Evolutionary conservation across 495 filamentous ascomycete genomes (phyloP), one percentile per base, ranked within the genome.

Genomic region (Hyaloscypha hepaticicola): DNA sequence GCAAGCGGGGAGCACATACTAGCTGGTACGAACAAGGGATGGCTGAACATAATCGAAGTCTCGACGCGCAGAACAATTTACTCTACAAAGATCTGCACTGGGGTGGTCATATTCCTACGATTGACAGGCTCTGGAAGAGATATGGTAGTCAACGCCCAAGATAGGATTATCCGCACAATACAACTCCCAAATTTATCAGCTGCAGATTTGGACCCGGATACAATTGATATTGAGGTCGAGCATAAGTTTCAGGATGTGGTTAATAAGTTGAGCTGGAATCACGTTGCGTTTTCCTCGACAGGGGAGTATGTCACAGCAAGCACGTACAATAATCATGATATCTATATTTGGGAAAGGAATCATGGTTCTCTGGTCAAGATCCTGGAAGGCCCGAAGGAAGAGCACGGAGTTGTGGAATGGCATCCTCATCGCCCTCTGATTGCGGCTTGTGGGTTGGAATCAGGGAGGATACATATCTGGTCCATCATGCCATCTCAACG

Each of bases 241-340:
- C 96, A 98, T 74, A 97, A 96, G 74, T 98, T 97, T 71, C 93
- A 97, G 76, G 95, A 99, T 74, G 90, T 97, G 3, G 94, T 99
- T 22, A 97, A 98, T 72, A 85, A 89, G 28, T 81, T 97, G 12
- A 88, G 89, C 31, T 99, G 95, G 95, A 98, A 97, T 72, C 91
- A 97, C 72, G 92, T 96, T 31, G 87, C 93, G 0, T 97, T 99
- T 74, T 95, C 91, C 65, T 88, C 91, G 0, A 93, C 90, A 0
- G 94, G 95, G 34, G 95, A 98, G 73, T 93, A 93, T 70, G 89
- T 98, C 48, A 90, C 90, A 9, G 96, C 96, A 21, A 93, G 90
- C 26, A 97, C 95, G 1, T 96, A 89, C 74, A 97, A 96, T 81
- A 98, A 97, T 73, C 91, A 96, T 61, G 94, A 98, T 72, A 90